Evolutionary conservation across 768 basidiomycete genomes (phyloP).

Genomic region (Serendipita sp.): DNA sequence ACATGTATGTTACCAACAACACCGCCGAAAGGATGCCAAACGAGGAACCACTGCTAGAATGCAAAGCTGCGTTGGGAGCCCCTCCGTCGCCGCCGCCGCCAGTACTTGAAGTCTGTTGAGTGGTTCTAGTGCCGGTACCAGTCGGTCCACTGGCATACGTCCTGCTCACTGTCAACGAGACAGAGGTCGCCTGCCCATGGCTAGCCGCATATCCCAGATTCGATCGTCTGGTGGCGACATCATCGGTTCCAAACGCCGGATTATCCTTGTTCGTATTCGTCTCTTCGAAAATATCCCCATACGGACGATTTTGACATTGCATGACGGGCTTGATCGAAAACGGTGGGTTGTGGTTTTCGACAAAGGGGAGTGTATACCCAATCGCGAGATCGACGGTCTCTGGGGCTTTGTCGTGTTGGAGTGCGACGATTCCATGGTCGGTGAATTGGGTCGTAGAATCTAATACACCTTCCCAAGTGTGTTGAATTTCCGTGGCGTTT

Average conservation of each 20-base stretch:
- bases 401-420: slow-evolving; percentile 70
- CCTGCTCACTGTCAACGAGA: no score
- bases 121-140: no score
- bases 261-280: not conserved
- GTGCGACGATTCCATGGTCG: slow-evolving; percentile 57
- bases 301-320: not conserved
- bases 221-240: not conserved
- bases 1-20: no score
- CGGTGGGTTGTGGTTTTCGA: slow-evolving; percentile 16
- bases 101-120: no score
- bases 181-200: not conserved
- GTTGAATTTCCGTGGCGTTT: slow-evolving; percentile 53
- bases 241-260: not conserved
- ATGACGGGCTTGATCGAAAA: not conserved
- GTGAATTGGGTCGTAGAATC: slow-evolving; percentile 12
- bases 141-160: no score
- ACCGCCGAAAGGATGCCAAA: no score
- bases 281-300: not conserved
- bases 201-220: not conserved
- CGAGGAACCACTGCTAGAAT: no score
- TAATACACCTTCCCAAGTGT: slow-evolving; percentile 41
- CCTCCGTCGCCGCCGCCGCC: no score
- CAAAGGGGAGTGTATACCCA: slow-evolving; percentile 28
- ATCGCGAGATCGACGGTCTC: slow-evolving; percentile 31
- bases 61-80: no score